Percentiles rank a stretch among this genome's conserved stretches.
These are phyloP conservation scores for Artemisia annua DNA, from an alignment of 129 eudicot genomes.

Conservation along the genomic window DNA sequence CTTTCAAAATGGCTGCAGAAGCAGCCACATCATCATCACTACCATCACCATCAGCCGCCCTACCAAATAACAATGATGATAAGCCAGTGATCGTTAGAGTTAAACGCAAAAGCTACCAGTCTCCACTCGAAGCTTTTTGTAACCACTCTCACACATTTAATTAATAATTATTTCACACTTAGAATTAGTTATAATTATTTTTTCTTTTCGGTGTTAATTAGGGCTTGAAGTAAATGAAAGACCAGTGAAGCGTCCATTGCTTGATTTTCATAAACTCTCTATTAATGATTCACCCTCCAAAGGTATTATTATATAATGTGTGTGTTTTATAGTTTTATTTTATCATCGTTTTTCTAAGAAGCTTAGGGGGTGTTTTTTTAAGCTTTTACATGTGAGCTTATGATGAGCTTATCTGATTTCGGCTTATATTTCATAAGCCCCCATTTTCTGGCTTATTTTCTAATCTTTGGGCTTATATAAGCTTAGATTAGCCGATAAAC, in stretches of 20 bases:
- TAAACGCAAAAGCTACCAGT: constrained; percentile 75
- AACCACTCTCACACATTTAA: background rate
- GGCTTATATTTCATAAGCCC: too few species aligned
- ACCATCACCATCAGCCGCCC: too few species aligned
- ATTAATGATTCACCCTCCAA: constrained; percentile 48
- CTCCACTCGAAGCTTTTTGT: constrained; percentile 90
- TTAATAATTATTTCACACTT: background rate
- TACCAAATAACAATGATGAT: constrained; percentile 31
- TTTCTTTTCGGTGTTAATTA: constrained; percentile 21
- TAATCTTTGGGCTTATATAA: too few species aligned
- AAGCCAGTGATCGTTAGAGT: constrained; percentile 84
- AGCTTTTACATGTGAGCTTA: too few species aligned
- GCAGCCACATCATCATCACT: background rate
- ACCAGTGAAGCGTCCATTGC: constrained; percentile 67
- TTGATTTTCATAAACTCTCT: constrained; percentile 80
- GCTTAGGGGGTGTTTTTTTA: too few species aligned
- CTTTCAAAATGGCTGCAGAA: background rate
- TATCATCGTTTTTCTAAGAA: too few species aligned
- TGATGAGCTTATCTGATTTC: too few species aligned
- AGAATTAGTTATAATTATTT: background rate
- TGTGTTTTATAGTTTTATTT: constrained; percentile 1
- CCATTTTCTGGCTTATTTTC: too few species aligned
- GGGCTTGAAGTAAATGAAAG: constrained; percentile 97
- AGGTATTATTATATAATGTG: constrained; percentile 32
- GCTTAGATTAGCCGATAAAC: too few species aligned